Percentiles rank a stretch among this genome's conserved stretches.
Evolutionary conservation across 2,329 filamentous ascomycete species (phyloP).

Genomic region (Ophiocordyceps camponoti-saundersi): DNA sequence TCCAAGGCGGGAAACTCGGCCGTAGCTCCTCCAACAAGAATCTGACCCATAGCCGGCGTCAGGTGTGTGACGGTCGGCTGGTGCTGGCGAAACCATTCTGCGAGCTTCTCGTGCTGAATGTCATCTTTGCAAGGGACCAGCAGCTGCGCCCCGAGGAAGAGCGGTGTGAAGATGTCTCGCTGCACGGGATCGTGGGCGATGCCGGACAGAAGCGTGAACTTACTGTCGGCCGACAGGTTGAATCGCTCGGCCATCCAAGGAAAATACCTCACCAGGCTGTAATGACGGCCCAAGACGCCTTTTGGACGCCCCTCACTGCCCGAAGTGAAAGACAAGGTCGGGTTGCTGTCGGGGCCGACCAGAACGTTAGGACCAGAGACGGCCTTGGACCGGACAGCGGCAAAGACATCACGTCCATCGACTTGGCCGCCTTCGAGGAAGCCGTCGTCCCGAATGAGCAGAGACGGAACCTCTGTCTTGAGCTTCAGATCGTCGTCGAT

Average conservation of each 20-base stretch:
- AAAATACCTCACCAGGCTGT: constrained; percentile 71
- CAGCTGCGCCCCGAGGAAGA: constrained; percentile 70
- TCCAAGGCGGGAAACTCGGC: constrained; percentile 63
- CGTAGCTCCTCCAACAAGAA: constrained; percentile 69
- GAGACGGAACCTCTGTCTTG: constrained; percentile 56
- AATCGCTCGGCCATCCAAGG: constrained; percentile 87
- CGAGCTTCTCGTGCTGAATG: constrained; percentile 69
- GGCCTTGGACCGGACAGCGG: constrained; percentile 29
- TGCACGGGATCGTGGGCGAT: constrained; percentile 64
- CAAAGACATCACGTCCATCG: constrained; percentile 51
- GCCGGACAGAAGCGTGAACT: constrained; percentile 70
- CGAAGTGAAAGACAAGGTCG: constrained; percentile 58
- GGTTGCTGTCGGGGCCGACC: constrained; percentile 72
- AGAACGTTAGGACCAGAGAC: constrained; percentile 48
- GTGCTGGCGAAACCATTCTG: constrained; percentile 73
- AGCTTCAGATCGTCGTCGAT: constrained; percentile 57
- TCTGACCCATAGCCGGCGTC: constrained; percentile 93
- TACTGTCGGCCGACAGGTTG: constrained; percentile 50
- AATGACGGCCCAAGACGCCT: constrained; percentile 78
- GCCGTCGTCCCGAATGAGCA: constrained; percentile 58
- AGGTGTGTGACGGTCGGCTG: constrained; percentile 68
- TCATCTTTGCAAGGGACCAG: constrained; percentile 66
- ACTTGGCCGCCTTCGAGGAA: constrained; percentile 49
- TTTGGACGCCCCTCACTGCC: constrained; percentile 70
- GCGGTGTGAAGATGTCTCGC: constrained; percentile 69